Conservation (phyloP, 2,329 filamentous ascomycete species). For the Graphilbum sp. region DNA sequence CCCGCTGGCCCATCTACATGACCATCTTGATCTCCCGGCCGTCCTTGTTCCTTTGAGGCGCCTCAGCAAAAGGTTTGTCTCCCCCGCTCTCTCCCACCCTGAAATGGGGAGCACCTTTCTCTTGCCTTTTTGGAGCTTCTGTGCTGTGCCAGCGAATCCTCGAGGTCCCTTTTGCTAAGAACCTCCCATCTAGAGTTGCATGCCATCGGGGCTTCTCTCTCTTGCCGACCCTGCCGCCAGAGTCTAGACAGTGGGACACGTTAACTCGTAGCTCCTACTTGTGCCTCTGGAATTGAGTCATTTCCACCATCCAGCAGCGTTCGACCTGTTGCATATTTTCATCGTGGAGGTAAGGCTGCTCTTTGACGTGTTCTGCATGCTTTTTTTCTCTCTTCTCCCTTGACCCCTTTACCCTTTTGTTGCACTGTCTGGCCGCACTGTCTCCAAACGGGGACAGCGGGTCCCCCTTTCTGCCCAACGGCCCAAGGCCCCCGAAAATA, state of each 20-base stretch:
- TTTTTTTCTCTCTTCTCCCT: conserved; percentile 11
- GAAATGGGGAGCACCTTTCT: no score
- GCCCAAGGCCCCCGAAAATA: no score
- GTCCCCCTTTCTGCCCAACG: neutral
- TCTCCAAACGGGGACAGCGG: no score
- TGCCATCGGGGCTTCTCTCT: conserved; percentile 21
- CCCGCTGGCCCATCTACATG: neutral
- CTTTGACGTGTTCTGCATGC: conserved; percentile 4
- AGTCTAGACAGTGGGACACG: conserved; percentile 39
- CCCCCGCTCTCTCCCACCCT: no score
- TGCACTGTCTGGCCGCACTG: neutral
- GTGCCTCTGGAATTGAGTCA: conserved; percentile 31
- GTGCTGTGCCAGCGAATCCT: no score
- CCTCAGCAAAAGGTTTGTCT: no score
- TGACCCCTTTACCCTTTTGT: conserved; percentile 1
- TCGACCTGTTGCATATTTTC: conserved; percentile 7
- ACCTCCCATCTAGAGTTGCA: conserved; percentile 28
- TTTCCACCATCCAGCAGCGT: conserved; percentile 12
- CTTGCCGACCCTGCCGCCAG: conserved; percentile 7
- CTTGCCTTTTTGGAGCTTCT: no score
- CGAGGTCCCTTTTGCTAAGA: no score
- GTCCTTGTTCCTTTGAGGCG: no score
- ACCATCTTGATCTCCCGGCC: neutral
- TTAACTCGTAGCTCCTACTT: conserved; percentile 46
- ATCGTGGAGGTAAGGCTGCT: conserved; percentile 34